Evolutionary conservation across 1,139 yeast genomes (phyloP).

Genomic region (Pichia sp.): DNA sequence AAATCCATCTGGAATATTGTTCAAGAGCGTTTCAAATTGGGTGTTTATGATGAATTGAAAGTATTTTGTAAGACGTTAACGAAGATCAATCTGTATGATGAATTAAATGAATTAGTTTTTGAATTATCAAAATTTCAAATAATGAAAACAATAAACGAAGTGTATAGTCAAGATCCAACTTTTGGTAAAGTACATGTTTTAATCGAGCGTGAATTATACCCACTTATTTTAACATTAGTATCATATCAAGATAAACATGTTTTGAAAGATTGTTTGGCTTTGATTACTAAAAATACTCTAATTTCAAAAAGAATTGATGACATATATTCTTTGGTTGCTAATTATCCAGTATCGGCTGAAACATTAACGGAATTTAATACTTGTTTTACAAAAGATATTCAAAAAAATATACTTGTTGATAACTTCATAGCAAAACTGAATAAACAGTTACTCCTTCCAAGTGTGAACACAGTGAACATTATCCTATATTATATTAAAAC

Average conservation of each 20-base stretch:
- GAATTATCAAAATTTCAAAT: constrained; percentile 39
- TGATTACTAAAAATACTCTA: constrained; percentile 39
- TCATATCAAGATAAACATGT: constrained; percentile 19
- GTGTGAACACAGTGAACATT: constrained; percentile 72
- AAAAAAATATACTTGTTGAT: constrained; percentile 49
- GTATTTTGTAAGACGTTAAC: constrained; percentile 11
- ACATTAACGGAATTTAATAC: constrained; percentile 61
- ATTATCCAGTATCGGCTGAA: constrained; percentile 51
- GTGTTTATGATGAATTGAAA: not conserved
- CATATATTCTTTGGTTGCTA: constrained; percentile 54
- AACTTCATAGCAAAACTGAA: constrained; percentile 48
- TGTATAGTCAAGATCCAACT: constrained; percentile 26
- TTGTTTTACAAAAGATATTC: constrained; percentile 34
- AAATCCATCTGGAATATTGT: constrained; percentile 7
- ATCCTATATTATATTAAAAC: constrained; percentile 65
- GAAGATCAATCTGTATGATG: constrained; percentile 28
- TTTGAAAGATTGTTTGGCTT: constrained; percentile 25
- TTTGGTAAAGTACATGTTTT: constrained; percentile 35
- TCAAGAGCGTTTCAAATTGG: not conserved
- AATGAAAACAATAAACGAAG: constrained; percentile 32
- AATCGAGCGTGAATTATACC: constrained; percentile 33
- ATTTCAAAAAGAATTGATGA: constrained; percentile 52
- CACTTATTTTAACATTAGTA: constrained; percentile 29
- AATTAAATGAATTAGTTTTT: constrained; percentile 36
- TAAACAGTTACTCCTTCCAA: constrained; percentile 62